These are phyloP conservation scores for Peterozyma toletana DNA, from an alignment of 805 yeast genomes.

Conservation along the genomic window DNA sequence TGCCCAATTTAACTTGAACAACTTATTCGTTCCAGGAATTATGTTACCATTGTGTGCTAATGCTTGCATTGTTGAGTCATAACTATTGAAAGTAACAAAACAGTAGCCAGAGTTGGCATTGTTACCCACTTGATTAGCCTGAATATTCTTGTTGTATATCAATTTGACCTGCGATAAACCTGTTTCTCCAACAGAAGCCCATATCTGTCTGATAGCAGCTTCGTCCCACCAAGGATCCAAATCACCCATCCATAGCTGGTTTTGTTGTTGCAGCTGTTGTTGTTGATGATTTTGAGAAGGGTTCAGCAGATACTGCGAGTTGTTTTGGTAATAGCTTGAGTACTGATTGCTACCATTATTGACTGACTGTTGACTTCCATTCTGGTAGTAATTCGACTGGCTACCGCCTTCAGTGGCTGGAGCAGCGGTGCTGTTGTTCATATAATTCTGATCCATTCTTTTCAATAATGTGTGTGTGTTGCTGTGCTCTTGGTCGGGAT, in stretches of 20 bases:
- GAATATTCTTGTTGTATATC: constrained; percentile 55
- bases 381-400: too few species aligned
- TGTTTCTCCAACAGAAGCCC: constrained; percentile 65
- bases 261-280: constrained; percentile 12
- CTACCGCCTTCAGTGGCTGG: too few species aligned
- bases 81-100: constrained; percentile 65
- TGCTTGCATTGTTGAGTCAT: constrained; percentile 59
- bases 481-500: too few species aligned
- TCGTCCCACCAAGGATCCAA: constrained; percentile 84
- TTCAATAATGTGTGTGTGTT: too few species aligned
- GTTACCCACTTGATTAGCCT: constrained; percentile 18
- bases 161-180: constrained; percentile 50
- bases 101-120: constrained; percentile 65
- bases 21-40: constrained; percentile 58
- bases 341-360: too few species aligned
- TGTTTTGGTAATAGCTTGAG: too few species aligned
- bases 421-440: too few species aligned
- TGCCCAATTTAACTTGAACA: constrained; percentile 78
- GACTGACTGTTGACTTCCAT: too few species aligned
- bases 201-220: constrained; percentile 51
- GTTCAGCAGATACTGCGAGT: neutral
- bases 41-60: constrained; percentile 55
- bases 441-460: too few species aligned
- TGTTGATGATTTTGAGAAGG: constrained; percentile 7
- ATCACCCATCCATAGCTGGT: constrained; percentile 84